Percentiles rank a stretch among this genome's conserved stretches.
These are phyloP conservation scores for Helicostylum pulchrum DNA, from an alignment of 192 early-diverging fungal species.

Conservation along the genomic window DNA sequence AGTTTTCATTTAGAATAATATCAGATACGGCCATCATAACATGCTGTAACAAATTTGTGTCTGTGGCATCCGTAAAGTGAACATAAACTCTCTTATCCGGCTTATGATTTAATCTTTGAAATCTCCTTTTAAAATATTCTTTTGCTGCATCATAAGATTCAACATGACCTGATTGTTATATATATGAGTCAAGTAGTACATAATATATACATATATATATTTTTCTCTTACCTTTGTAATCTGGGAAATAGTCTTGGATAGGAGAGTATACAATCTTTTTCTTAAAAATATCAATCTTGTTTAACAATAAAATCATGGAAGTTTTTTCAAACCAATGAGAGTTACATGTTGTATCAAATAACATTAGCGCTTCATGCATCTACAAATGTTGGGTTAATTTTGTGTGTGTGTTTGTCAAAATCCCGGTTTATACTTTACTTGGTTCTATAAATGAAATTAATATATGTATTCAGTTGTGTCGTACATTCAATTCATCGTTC, in stretches of 20 bases:
- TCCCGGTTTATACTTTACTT: constrained; percentile 12
- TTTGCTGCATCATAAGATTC: constrained; percentile 29
- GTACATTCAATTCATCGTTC: constrained; percentile 8
- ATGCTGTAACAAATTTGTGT: constrained; percentile 45
- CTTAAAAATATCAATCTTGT: constrained; percentile 62
- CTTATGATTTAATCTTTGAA: constrained; percentile 41
- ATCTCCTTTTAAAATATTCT: constrained; percentile 44
- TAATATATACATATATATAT: not conserved
- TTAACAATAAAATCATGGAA: constrained; percentile 59
- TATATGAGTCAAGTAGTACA: not conserved
- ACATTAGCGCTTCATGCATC: constrained; percentile 59
- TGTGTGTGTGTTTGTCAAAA: not conserved
- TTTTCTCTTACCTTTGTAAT: constrained; percentile 46
- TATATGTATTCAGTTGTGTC: not conserved
- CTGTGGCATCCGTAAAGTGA: constrained; percentile 53
- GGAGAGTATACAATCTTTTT: constrained; percentile 46
- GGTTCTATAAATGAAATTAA: constrained; percentile 21
- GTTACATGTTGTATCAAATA: constrained; percentile 61
- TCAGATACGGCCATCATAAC: constrained; percentile 49
- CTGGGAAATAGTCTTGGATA: constrained; percentile 51
- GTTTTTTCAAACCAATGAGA: constrained; percentile 60
- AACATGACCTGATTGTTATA: constrained; percentile 21
- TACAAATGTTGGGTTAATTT: constrained; percentile 3
- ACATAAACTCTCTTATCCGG: constrained; percentile 49
- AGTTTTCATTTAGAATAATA: constrained; percentile 44